Evolutionary conservation across 2,329 filamentous ascomycete species (phyloP).

Genomic region (Orbilia blumenaviensis): DNA sequence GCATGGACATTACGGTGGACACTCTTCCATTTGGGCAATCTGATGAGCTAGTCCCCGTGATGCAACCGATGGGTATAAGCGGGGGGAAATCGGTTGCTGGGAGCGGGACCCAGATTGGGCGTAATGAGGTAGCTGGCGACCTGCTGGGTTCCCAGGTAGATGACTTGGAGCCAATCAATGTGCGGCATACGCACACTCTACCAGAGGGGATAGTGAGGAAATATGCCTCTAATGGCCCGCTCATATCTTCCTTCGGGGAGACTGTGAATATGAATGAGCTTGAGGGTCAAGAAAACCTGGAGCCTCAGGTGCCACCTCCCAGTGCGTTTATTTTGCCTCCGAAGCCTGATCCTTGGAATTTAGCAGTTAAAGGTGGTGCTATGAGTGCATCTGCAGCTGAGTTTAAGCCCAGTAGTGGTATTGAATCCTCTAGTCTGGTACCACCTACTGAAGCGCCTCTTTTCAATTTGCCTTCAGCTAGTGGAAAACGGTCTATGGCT

Average conservation of each 20-base stretch:
- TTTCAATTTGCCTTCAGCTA: background rate
- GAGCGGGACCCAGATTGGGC: background rate
- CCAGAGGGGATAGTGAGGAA: background rate
- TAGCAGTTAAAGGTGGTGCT: background rate
- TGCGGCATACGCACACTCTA: background rate
- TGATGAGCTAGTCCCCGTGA: background rate
- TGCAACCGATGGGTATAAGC: conserved; percentile 7
- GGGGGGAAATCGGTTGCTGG: background rate
- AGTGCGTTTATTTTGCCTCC: conserved; percentile 24
- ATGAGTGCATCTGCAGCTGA: conserved; percentile 38
- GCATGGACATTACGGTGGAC: conserved; percentile 47
- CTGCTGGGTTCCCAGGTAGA: conserved; percentile 35
- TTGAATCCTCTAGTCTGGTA: background rate
- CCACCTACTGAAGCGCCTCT: conserved; percentile 20
- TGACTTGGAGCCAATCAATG: background rate
- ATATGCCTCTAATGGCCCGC: background rate
- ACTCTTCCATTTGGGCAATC: conserved; percentile 10
- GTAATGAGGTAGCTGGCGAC: conserved; percentile 31
- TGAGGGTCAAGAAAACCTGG: conserved; percentile 22
- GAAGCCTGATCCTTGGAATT: background rate
- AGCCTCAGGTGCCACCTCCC: background rate
- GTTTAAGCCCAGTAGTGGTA: conserved; percentile 5
- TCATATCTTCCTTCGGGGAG: background rate
- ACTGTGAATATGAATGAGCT: background rate
- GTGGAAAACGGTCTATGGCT: conserved; percentile 37